These are phyloP conservation scores for Hypoxylon sp. DNA, from an alignment of 2,329 filamentous ascomycete species.

Conservation along the genomic window DNA sequence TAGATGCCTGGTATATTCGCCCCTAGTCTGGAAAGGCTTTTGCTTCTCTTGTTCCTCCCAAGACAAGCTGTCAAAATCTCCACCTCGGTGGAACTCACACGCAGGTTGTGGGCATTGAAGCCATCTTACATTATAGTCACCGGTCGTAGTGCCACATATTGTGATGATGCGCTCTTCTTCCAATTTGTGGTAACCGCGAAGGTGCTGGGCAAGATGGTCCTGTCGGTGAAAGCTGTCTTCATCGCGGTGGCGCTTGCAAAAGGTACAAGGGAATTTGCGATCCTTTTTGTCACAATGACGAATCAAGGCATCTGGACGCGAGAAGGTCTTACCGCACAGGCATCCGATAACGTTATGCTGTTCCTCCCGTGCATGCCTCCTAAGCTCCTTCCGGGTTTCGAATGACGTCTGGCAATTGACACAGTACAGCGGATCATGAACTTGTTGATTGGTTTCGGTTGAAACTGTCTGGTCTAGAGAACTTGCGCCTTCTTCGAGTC, in stretches of 20 bases:
- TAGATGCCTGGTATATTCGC: constrained; percentile 49
- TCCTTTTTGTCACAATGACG: constrained; percentile 39
- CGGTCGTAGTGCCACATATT: too few species aligned
- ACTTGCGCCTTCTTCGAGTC: not conserved
- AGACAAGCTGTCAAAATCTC: constrained; percentile 20
- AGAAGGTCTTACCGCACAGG: constrained; percentile 41
- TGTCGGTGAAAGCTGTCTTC: constrained; percentile 47
- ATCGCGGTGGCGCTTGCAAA: constrained; percentile 47
- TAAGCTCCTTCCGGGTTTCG: fast-evolving
- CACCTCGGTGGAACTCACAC: constrained; percentile 37
- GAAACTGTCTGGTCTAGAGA: too few species aligned
- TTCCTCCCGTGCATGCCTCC: constrained; percentile 9
- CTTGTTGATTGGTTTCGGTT: too few species aligned
- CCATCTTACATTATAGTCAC: too few species aligned
- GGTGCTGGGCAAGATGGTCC: constrained; percentile 51
- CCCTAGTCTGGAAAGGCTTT: constrained; percentile 33
- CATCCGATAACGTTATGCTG: constrained; percentile 37
- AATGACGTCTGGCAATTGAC: constrained; percentile 28
- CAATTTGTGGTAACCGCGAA: constrained; percentile 49
- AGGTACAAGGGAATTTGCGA: constrained; percentile 42
- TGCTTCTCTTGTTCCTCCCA: constrained; percentile 1
- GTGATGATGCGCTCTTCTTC: constrained; percentile 29
- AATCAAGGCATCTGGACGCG: constrained; percentile 41
- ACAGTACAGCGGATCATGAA: too few species aligned
- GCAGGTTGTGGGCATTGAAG: constrained; percentile 38